These are phyloP conservation scores for Tremellales sp. DNA, from an alignment of 1,284 basidiomycete species.

Conservation along the genomic window DNA sequence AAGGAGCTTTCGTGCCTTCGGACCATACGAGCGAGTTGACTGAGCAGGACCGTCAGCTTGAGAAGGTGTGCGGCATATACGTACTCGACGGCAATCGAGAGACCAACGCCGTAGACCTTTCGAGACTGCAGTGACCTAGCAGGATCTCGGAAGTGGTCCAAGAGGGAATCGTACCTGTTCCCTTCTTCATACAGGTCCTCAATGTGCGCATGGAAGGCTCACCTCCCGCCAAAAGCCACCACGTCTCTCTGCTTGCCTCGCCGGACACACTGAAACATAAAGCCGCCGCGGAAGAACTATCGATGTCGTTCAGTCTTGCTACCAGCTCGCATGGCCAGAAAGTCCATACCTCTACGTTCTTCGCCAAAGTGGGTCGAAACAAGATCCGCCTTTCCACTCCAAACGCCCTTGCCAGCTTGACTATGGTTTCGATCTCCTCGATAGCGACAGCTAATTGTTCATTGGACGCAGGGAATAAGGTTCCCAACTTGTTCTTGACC, in stretches of 20 bases:
- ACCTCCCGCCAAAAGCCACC: constrained; percentile 51
- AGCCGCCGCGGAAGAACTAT: constrained; percentile 52
- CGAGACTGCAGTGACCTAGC: constrained; percentile 33
- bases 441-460: constrained; percentile 42
- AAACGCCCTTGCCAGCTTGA: constrained; percentile 47
- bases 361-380: constrained; percentile 49
- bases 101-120: constrained; percentile 52
- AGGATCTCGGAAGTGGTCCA: constrained; percentile 52
- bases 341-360: constrained; percentile 39
- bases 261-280: constrained; percentile 54
- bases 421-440: constrained; percentile 47
- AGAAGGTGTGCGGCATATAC: constrained; percentile 5
- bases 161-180: constrained; percentile 52
- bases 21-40: constrained; percentile 50
- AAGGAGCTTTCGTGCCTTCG: constrained; percentile 49
- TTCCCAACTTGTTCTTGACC: constrained; percentile 28
- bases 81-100: constrained; percentile 53
- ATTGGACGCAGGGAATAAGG: constrained; percentile 24
- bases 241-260: constrained; percentile 52
- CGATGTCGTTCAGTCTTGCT: constrained; percentile 5
- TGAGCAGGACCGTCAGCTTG: constrained; percentile 3
- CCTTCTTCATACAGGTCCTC: constrained; percentile 6
- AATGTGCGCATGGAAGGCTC: constrained; percentile 8
- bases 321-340: constrained; percentile 19
- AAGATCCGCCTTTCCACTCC: constrained; percentile 51